These are phyloP conservation scores for Leccinum boreale DNA, from an alignment of 768 basidiomycete genomes.

Conservation along the genomic window DNA sequence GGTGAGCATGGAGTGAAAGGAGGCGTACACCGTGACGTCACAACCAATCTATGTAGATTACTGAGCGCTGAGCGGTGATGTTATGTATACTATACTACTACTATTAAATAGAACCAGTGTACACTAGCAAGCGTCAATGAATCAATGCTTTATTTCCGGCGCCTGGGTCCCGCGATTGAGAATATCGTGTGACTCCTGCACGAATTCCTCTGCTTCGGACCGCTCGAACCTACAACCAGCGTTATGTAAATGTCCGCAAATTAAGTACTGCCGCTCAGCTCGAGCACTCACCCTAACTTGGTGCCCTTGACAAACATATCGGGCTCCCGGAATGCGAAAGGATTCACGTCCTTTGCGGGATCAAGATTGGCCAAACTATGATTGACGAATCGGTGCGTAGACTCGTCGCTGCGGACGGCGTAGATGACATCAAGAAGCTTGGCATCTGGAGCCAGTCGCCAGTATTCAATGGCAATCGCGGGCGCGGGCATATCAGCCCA, in stretches of 20 bases:
- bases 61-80: conserved; percentile 22
- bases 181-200: conserved; percentile 57
- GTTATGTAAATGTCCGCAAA: conserved; percentile 16
- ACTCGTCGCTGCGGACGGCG: conserved; percentile 90
- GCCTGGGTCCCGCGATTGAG: conserved; percentile 33
- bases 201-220: conserved; percentile 61
- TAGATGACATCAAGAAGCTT: conserved; percentile 86
- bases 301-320: conserved; percentile 81
- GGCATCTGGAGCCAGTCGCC: conserved; percentile 71
- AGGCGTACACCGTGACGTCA: conserved; percentile 28
- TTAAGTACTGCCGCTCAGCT: not conserved
- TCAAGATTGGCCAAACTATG: conserved; percentile 91
- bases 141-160: conserved; percentile 29
- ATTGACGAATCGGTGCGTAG: conserved; percentile 93
- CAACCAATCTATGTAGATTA: conserved; percentile 1
- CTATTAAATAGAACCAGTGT: conserved; percentile 1
- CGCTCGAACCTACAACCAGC: conserved; percentile 55
- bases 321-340: conserved; percentile 86
- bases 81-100: conserved; percentile 9
- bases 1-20: not conserved
- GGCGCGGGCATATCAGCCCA: conserved; percentile 80
- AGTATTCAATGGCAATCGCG: conserved; percentile 92
- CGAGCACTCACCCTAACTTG: conserved; percentile 58
- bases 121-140: conserved; percentile 3
- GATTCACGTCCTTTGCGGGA: conserved; percentile 76